phyloP scores from a whole-genome alignment of 2,329 filamentous ascomycete genomes.

The Epicoccum nigrum region DNA sequence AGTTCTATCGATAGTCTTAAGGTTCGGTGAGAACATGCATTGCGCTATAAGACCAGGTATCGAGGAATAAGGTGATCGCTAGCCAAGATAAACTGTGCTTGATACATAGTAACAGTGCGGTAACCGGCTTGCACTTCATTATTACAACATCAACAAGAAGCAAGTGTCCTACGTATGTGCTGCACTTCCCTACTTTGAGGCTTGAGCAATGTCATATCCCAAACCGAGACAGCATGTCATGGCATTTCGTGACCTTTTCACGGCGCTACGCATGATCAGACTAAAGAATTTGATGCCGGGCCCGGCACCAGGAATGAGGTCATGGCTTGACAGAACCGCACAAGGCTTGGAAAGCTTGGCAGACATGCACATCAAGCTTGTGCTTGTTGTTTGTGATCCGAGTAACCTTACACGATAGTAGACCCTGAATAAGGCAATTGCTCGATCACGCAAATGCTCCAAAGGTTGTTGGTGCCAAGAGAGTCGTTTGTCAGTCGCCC shows the following conservation, averaged over 20 bases:
- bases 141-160: too few species aligned
- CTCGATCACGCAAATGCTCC: not conserved
- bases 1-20: not conserved
- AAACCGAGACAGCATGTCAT: not conserved
- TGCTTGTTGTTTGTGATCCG: conserved; percentile 10
- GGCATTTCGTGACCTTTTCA: not conserved
- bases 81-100: not conserved
- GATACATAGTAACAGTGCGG: too few species aligned
- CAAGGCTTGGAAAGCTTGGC: conserved; percentile 4
- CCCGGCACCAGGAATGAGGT: conserved; percentile 3
- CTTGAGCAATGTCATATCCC: not conserved
- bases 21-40: too few species aligned
- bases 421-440: not conserved
- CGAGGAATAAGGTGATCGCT: not conserved
- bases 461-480: not conserved
- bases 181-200: too few species aligned
- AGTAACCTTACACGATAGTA: not conserved
- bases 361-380: conserved; percentile 11
- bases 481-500: not conserved
- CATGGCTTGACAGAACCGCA: not conserved
- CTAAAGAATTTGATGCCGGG: not conserved
- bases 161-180: too few species aligned
- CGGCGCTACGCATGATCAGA: not conserved
- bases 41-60: too few species aligned
- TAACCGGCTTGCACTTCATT: too few species aligned